phyloP scores from a whole-genome alignment of 176 grass and related monocot genomes.

The Aechmea fasciata region DNA sequence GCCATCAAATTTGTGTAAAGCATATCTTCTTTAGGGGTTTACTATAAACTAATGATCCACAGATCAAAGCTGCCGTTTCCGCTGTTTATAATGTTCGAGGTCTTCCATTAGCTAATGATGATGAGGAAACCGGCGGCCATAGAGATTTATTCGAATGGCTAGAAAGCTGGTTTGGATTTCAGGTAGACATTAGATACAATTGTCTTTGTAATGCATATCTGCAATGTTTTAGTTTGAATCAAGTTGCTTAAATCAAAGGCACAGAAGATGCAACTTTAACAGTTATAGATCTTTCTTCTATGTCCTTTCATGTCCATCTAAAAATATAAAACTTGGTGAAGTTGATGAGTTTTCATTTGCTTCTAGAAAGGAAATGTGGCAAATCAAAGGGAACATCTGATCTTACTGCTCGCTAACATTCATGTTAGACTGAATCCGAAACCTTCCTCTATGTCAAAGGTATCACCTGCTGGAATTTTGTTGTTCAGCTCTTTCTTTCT shows the following conservation, averaged over 20 bases:
- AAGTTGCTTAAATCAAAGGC: too few species aligned
- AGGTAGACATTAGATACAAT: slow-evolving; percentile 37
- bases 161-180: slow-evolving; percentile 89
- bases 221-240: too few species aligned
- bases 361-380: slow-evolving; percentile 88
- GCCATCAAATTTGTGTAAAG: neutral
- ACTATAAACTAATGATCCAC: slow-evolving; percentile 10
- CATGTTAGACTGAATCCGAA: slow-evolving; percentile 70
- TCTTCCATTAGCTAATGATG: slow-evolving; percentile 46
- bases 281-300: neutral
- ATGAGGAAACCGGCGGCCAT: slow-evolving; percentile 32
- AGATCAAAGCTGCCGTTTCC: slow-evolving; percentile 72
- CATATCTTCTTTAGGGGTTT: neutral
- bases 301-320: neutral
- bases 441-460: slow-evolving; percentile 58
- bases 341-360: neutral
- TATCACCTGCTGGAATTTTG: slow-evolving; percentile 19
- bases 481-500: slow-evolving; percentile 23
- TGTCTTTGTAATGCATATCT: slow-evolving; percentile 7
- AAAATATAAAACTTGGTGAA: neutral
- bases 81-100: slow-evolving; percentile 71
- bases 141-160: slow-evolving; percentile 77
- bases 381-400: slow-evolving; percentile 94
- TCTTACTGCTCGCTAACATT: slow-evolving; percentile 84
- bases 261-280: too few species aligned